Percentiles rank a stretch among this genome's conserved stretches.
Evolutionary conservation across 768 basidiomycete species (phyloP).

Genomic region (Amanita exitialis): DNA sequence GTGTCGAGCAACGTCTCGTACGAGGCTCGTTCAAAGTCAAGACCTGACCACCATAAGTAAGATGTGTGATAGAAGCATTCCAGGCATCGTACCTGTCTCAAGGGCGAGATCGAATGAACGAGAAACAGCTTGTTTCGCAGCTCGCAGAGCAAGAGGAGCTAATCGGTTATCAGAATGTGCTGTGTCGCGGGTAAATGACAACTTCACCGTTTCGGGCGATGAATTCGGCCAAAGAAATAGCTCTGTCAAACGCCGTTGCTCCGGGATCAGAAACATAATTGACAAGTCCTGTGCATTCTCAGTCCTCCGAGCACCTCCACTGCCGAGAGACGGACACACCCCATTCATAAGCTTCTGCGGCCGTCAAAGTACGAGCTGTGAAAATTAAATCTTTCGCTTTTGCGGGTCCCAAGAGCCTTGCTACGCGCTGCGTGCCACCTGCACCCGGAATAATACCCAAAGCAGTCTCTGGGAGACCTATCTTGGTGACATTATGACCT

Average conservation of each 20-base stretch:
- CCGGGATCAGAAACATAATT: conserved; percentile 67
- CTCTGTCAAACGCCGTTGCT: conserved; percentile 54
- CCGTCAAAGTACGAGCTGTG: conserved; percentile 61
- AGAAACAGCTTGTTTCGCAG: conserved; percentile 80
- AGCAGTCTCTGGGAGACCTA: conserved; percentile 75
- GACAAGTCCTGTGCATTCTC: conserved; percentile 51
- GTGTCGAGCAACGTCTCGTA: conserved; percentile 73
- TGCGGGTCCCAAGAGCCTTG: conserved; percentile 67
- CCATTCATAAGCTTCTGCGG: conserved; percentile 58
- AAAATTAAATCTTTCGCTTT: conserved; percentile 85
- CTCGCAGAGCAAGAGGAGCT: conserved; percentile 84
- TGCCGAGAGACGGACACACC: conserved; percentile 31
- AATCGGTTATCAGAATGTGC: not conserved
- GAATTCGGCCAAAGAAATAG: conserved; percentile 56
- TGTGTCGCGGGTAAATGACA: not conserved
- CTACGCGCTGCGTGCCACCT: conserved; percentile 78
- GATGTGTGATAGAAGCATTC: not conserved
- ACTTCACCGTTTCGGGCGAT: conserved; percentile 59
- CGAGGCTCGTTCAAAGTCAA: conserved; percentile 84
- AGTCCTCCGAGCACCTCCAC: conserved; percentile 5
- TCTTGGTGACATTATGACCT: conserved; percentile 68
- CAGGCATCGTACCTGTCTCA: conserved; percentile 47
- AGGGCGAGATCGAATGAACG: conserved; percentile 70
- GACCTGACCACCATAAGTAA: conserved; percentile 30
- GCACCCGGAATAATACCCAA: conserved; percentile 86